These are phyloP conservation scores for Metarhizium anisopliae DNA, from an alignment of 2,329 filamentous ascomycete genomes.

Conservation along the genomic window DNA sequence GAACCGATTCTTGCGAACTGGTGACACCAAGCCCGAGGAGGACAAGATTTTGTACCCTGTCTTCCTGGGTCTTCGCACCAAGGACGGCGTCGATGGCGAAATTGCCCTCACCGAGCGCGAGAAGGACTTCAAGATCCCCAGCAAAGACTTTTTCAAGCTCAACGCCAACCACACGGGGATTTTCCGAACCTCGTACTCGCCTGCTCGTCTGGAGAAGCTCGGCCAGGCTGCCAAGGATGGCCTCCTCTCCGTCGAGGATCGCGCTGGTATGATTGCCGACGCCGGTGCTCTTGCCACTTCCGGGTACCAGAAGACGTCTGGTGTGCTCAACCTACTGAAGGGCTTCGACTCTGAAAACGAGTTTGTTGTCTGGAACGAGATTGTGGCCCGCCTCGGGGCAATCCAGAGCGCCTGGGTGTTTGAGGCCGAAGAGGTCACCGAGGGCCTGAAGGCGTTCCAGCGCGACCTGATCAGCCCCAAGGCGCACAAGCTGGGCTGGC, in stretches of 20 bases:
- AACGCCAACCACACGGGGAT: slow-evolving; percentile 92
- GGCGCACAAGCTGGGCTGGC: slow-evolving; percentile 82
- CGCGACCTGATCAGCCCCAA: slow-evolving; percentile 67
- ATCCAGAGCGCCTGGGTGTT: slow-evolving; percentile 75
- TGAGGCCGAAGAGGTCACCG: slow-evolving; percentile 62
- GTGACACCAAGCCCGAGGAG: slow-evolving; percentile 88
- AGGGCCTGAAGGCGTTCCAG: slow-evolving; percentile 78
- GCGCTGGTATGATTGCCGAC: slow-evolving; percentile 90
- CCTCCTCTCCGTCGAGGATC: slow-evolving; percentile 77
- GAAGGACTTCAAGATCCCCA: slow-evolving; percentile 65
- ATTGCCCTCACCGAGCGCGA: slow-evolving; percentile 45
- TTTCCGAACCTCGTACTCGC: slow-evolving; percentile 82
- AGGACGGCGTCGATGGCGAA: slow-evolving; percentile 67
- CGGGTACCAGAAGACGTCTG: slow-evolving; percentile 89
- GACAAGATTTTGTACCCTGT: slow-evolving; percentile 83
- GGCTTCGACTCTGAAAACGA: slow-evolving; percentile 76
- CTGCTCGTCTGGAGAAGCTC: slow-evolving; percentile 77
- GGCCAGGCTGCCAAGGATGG: slow-evolving; percentile 67
- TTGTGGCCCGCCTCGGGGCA: slow-evolving; percentile 67
- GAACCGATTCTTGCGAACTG: slow-evolving; percentile 88
- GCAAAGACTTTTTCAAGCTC: slow-evolving; percentile 87
- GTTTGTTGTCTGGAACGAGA: slow-evolving; percentile 93
- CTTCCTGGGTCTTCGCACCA: slow-evolving; percentile 76
- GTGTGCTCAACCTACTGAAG: slow-evolving; percentile 75
- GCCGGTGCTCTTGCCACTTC: slow-evolving; percentile 82